Base-by-base conservation (phyloP, 805 yeast species). In the Kazachstania martiniae region DNA sequence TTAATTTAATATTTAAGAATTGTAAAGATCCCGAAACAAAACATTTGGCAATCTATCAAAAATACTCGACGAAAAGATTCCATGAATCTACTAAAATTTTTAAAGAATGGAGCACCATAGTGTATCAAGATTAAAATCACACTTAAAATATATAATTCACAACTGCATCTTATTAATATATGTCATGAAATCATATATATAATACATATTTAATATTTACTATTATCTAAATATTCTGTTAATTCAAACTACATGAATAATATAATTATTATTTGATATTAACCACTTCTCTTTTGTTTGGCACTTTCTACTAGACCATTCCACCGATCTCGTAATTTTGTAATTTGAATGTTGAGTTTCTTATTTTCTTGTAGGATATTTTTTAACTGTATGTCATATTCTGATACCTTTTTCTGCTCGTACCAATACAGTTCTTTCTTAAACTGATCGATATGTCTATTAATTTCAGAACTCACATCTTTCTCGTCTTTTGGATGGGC, bases 41-140 rank as follows among this genome's bases (percentile, higher is more conserved):
- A 44, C 85, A 79, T 56, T 72, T 72, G 45, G 79, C 94, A 5
- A 75, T 87, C 25, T 87, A 63, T 54, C 91, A 84, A 47, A 87
- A 87, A 61, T 87, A 87, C 59, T 73, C 76, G 43, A 93, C 80
- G 48, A 68, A 85, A 42, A 70, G 78, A 46, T 84, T 74, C 62
- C 75, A 83, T 48, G 70, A 81, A 48, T 79, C 86, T 29, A 69
- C 93, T 9, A 26, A 29, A 34, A 4, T 32, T 3, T 36, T 33
- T 15, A 27, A 34, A 27, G 13, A 34, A 21, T 39, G 42, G 42
- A 17, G 25, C 12, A 30, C 18, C 25, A 27, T 13, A 24, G 27
- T 14, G 8, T 24, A n/a, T n/a, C n/a, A n/a, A n/a, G n/a, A n/a
- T n/a, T n/a, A n/a, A n/a, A n/a, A n/a, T n/a, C n/a, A n/a, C n/a